Base-by-base conservation (phyloP, 306 rosid species). In the Citrullus amarus region DNA sequence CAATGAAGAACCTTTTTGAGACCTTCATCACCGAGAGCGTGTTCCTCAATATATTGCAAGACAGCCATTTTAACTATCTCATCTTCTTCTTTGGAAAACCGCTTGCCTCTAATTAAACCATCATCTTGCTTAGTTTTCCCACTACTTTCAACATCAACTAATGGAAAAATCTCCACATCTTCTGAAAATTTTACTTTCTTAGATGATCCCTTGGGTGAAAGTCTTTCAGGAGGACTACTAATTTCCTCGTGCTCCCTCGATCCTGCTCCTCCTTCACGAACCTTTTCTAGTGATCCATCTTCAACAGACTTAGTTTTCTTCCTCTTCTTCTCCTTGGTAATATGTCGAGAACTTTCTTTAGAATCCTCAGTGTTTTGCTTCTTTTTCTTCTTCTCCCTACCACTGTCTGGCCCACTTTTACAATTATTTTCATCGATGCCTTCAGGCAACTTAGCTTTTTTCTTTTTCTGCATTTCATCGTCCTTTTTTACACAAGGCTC, bases 71-170 rank as follows among this genome's bases (percentile, higher is more conserved):
- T 76, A 63, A 93, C 43, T 58, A 66, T 80, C 84, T 84, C 82
- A 50, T 93, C 96, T 83, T 93, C 98, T 84, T 93, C 91, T n/a
- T 17, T 44, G 48, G 94, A 85, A 83, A 72, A 93, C 81, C 97
- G 72, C 82, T 87, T 88, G 55, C 94, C 96, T 38, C 58, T 84
- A 53, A 85, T 70, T 54, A 83, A 53, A 50, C 41, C 82, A 34
- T 77, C 67, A 30, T 58, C 78, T 10, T 74, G 16, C 54, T 53
- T 22, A 8, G 79, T 54, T 12, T 80, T 71, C 30, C 32, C 57
- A 44, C 65, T 75, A 63, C n/a, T 57, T 63, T 77, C 13, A 17
- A 28, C 62, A 83, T 81, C 81, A 77, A 62, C 68, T 25, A 28
- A 32, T 34, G 81, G 34, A 62, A 84, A 82, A 72, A 89, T 69